Conservation (phyloP, 2,329 filamentous ascomycete species). For the Hansfordia pulvinata region DNA sequence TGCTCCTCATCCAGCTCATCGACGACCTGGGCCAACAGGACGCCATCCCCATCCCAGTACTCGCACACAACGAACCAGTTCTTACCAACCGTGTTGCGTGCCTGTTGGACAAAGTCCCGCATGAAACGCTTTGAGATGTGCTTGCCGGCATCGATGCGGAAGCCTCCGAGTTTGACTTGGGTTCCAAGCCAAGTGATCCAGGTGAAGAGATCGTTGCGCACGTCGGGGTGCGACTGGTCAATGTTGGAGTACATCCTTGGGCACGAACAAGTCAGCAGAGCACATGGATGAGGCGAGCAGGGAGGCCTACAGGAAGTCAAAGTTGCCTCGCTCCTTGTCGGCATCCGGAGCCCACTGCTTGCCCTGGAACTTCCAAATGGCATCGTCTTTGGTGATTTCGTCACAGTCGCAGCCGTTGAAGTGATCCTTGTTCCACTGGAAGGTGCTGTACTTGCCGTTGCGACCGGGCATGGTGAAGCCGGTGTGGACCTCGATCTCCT, state of each 20-base stretch:
- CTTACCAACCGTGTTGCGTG: slow-evolving; percentile 21
- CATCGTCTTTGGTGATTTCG: slow-evolving; percentile 35
- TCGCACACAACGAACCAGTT: slow-evolving; percentile 54
- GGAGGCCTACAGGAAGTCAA: slow-evolving; percentile 10
- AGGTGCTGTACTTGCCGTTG: slow-evolving; percentile 40
- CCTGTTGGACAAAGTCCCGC: slow-evolving; percentile 13
- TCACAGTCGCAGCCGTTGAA: slow-evolving; percentile 59
- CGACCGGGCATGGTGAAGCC: slow-evolving; percentile 53
- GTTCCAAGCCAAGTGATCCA: slow-evolving; percentile 18
- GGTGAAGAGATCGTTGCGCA: slow-evolving; percentile 14
- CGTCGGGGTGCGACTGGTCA: slow-evolving; percentile 18
- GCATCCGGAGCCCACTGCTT: slow-evolving; percentile 43
- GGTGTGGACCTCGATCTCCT: slow-evolving; percentile 55
- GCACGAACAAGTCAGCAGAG: no score
- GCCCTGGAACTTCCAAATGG: slow-evolving; percentile 50
- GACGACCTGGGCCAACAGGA: slow-evolving; percentile 42
- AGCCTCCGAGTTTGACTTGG: slow-evolving; percentile 16
- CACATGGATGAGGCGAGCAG: no score
- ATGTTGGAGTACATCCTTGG: slow-evolving; percentile 22
- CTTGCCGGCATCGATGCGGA: slow-evolving; percentile 22
- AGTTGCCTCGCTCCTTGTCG: slow-evolving; percentile 46
- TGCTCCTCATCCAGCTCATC: slow-evolving; percentile 43
- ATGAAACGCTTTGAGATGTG: slow-evolving; percentile 19
- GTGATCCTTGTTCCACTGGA: slow-evolving; percentile 54
- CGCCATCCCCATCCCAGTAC: slow-evolving; percentile 49